Conservation (phyloP, 257 asterid species). For the Thymus quinquecostatus region DNA sequence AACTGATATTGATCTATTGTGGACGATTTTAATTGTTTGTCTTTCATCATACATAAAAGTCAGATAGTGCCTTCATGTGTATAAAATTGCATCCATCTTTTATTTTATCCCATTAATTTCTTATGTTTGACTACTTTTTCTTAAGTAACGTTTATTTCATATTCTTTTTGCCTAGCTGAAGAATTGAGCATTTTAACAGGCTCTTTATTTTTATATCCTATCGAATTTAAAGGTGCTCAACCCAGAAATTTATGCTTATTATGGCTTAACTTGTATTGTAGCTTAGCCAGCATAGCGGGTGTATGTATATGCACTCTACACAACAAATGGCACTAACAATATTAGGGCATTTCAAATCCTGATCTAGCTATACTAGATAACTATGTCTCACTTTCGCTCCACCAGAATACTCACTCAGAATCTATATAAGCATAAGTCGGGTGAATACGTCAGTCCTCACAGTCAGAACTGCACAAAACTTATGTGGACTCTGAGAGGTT, state of each 20-base stretch:
- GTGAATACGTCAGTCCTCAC: neutral
- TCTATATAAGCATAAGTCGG: neutral
- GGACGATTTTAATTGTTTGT: no score
- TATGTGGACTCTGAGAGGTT: neutral
- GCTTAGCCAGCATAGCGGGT: neutral
- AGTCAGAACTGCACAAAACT: neutral
- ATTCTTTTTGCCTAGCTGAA: no score
- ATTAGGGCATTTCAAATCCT: neutral
- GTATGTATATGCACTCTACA: neutral
- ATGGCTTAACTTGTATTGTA: slow-evolving; percentile 1
- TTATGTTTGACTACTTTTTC: no score
- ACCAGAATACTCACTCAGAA: neutral
- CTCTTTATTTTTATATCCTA: neutral
- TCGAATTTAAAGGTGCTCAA: neutral
- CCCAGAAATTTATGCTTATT: neutral
- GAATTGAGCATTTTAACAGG: neutral
- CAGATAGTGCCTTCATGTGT: no score
- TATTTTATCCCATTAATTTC: no score
- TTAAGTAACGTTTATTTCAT: no score
- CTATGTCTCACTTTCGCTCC: neutral
- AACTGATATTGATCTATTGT: no score
- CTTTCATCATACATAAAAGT: no score
- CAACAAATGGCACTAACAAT: neutral
- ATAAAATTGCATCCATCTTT: no score
- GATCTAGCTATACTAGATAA: neutral